These are phyloP conservation scores for Linnemannia hyalina DNA, from an alignment of 192 early-diverging fungal genomes.

Conservation along the genomic window DNA sequence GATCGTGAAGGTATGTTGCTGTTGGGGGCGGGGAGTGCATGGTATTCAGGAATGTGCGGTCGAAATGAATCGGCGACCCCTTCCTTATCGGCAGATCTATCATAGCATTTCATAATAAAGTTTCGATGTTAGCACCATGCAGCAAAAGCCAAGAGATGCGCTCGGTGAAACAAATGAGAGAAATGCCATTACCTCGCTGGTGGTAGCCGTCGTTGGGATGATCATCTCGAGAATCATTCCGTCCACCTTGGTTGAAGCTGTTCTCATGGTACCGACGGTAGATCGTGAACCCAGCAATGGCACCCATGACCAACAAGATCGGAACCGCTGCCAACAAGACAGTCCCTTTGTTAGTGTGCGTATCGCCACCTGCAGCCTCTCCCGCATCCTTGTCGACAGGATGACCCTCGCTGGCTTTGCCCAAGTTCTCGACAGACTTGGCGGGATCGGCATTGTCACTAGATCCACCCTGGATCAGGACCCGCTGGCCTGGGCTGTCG, in stretches of 20 bases:
- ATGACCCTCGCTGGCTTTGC: slow-evolving; percentile 31
- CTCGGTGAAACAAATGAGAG: neutral
- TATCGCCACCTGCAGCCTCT: neutral
- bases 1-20: slow-evolving; percentile 39
- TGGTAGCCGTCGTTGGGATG: slow-evolving; percentile 21
- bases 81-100: slow-evolving; percentile 27
- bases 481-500: neutral
- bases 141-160: neutral
- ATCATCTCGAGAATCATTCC: slow-evolving; percentile 31
- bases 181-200: slow-evolving; percentile 22
- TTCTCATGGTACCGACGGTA: slow-evolving; percentile 44
- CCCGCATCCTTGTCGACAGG: slow-evolving; percentile 2
- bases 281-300: slow-evolving; percentile 40
- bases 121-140: neutral
- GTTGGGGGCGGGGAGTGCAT: slow-evolving; percentile 35
- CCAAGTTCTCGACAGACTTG: neutral
- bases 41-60: slow-evolving; percentile 47
- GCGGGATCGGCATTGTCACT: slow-evolving; percentile 2
- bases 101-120: neutral
- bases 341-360: slow-evolving; percentile 17
- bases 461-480: slow-evolving; percentile 20
- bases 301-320: slow-evolving; percentile 42
- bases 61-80: slow-evolving; percentile 47
- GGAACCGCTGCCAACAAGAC: slow-evolving; percentile 32
- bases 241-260: slow-evolving; percentile 31